A percentile compares a stretch with the other conserved stretches of the same genome.
Conservation (phyloP, 805 yeast species). For the Spathaspora arborariae region DNA sequence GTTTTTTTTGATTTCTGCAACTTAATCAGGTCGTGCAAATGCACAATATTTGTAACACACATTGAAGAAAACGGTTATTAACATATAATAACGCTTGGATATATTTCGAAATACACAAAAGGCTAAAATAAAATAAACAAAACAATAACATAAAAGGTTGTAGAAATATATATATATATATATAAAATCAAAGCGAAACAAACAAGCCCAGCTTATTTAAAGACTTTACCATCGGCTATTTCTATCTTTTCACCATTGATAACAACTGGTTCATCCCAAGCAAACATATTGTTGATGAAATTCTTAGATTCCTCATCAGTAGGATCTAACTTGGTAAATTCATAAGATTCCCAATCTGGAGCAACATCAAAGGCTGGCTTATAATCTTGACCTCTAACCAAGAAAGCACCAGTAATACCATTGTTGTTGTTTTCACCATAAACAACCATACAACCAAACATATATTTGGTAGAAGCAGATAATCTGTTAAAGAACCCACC, state of each 20-base stretch:
- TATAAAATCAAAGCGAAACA: neutral
- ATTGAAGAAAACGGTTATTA: neutral
- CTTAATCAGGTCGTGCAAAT: neutral
- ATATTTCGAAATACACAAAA: too few species aligned
- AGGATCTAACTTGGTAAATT: conserved; percentile 77
- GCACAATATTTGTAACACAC: neutral
- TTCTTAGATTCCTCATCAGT: conserved; percentile 71
- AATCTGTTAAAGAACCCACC: conserved; percentile 99
- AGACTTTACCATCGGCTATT: conserved; percentile 96
- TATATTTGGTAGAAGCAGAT: conserved; percentile 83
- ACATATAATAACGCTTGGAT: too few species aligned
- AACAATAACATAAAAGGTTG: neutral
- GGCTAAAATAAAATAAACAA: neutral
- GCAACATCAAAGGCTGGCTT: conserved; percentile 96
- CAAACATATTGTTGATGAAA: conserved; percentile 87
- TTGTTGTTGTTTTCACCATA: conserved; percentile 98
- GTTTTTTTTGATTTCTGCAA: neutral
- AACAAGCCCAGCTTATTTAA: conserved; percentile 56
- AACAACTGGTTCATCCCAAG: conserved; percentile 94
- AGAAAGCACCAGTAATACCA: conserved; percentile 93
- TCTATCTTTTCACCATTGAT: conserved; percentile 78
- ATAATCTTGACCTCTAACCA: conserved; percentile 91
- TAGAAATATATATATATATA: neutral
- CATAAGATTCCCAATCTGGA: conserved; percentile 98
- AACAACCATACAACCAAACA: conserved; percentile 92